Conservation (phyloP, 257 asterid genomes). For the Perilla frutescens region DNA sequence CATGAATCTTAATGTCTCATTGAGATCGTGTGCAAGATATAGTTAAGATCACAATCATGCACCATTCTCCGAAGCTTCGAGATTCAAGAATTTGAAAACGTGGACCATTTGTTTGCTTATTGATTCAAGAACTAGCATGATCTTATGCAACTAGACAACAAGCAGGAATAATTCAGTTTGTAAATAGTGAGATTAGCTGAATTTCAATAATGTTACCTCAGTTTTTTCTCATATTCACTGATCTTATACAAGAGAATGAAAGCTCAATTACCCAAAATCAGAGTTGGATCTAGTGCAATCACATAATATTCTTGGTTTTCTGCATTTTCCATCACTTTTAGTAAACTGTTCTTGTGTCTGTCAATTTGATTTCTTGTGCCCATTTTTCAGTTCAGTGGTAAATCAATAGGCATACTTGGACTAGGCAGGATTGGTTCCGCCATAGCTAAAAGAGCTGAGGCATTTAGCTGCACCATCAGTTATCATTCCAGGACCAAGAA, state of each 20-base stretch:
- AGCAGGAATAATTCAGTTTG: background rate
- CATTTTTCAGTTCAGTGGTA: conserved; percentile 74
- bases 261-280: background rate
- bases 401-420: conserved; percentile 76
- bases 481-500: conserved; percentile 74
- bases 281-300: background rate
- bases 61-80: background rate
- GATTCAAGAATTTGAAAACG: background rate
- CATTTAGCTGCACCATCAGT: conserved; percentile 71
- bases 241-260: background rate
- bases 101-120: background rate
- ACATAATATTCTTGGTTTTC: background rate
- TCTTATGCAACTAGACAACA: background rate
- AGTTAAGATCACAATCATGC: background rate
- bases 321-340: background rate
- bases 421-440: conserved; percentile 89
- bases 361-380: background rate
- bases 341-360: background rate
- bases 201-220: background rate
- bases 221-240: background rate
- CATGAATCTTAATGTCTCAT: background rate
- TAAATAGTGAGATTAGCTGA: background rate
- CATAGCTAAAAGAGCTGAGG: conserved; percentile 75
- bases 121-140: background rate
- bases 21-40: background rate